phyloP scores from a whole-genome alignment of 2,329 filamentous ascomycete species.

The Curvularia eragrostidis region DNA sequence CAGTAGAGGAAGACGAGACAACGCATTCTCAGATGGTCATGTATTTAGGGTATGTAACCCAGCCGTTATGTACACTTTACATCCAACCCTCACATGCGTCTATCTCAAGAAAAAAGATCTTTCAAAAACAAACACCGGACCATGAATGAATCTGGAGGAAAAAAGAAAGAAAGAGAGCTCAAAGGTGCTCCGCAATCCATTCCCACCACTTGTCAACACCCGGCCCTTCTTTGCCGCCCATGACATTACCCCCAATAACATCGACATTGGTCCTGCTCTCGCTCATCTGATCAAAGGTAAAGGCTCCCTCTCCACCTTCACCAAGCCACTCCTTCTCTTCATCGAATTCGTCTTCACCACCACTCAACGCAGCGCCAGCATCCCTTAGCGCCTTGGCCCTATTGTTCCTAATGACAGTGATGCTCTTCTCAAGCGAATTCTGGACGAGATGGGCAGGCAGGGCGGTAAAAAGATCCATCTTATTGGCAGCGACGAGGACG shows the following conservation, averaged over 20 bases:
- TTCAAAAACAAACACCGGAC: neutral
- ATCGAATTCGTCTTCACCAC: slow-evolving; percentile 61
- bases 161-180: slow-evolving; percentile 6
- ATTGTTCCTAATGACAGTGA: slow-evolving; percentile 77
- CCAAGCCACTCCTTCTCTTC: slow-evolving; percentile 81
- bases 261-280: slow-evolving; percentile 82
- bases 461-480: slow-evolving; percentile 93
- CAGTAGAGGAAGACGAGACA: neutral
- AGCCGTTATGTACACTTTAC: neutral
- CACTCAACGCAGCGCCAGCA: slow-evolving; percentile 73
- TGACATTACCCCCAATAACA: slow-evolving; percentile 76
- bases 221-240: slow-evolving; percentile 63
- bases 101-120: neutral
- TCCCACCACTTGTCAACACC: slow-evolving; percentile 85
- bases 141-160: neutral
- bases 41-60: neutral
- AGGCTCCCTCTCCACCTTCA: slow-evolving; percentile 76
- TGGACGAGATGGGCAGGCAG: slow-evolving; percentile 79
- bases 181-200: slow-evolving; percentile 84
- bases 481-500: slow-evolving; percentile 89
- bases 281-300: slow-evolving; percentile 80
- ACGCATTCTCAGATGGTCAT: neutral
- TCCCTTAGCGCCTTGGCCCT: slow-evolving; percentile 80
- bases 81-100: neutral
- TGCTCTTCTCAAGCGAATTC: slow-evolving; percentile 77